Percentiles rank a stretch among this genome's conserved stretches.
These are phyloP conservation scores for Pseudogymnoascus sp. DNA, from an alignment of 2,329 filamentous ascomycete genomes.

Conservation along the genomic window DNA sequence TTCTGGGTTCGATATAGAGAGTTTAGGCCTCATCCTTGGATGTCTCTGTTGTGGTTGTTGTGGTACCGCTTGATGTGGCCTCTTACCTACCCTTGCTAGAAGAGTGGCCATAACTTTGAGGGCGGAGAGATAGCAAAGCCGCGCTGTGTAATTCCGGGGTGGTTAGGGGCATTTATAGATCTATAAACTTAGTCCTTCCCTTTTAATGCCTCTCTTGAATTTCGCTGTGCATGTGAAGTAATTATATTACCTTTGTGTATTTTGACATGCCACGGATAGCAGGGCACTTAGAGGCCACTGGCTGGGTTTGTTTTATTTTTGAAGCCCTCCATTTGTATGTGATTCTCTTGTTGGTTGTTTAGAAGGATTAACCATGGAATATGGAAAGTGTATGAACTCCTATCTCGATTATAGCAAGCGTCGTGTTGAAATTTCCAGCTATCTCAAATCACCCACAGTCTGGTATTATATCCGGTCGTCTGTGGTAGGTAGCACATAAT, in stretches of 20 bases:
- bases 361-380: neutral
- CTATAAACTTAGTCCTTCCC: conserved; percentile 3
- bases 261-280: neutral
- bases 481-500: neutral
- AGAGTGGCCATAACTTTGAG: neutral
- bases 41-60: neutral
- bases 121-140: neutral
- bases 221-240: neutral
- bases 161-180: neutral
- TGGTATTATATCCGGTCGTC: neutral
- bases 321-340: neutral
- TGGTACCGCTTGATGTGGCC: neutral
- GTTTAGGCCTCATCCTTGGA: neutral
- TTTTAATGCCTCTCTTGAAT: neutral
- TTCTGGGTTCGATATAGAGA: conserved; percentile 6
- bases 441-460: neutral
- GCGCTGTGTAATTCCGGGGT: neutral
- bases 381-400: neutral
- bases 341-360: neutral
- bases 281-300: neutral
- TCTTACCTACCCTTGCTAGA: neutral
- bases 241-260: neutral
- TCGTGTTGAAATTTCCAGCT: neutral
- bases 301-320: neutral
- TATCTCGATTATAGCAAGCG: neutral